Evolutionary conservation across 139 green algal genomes (phyloP).

Genomic region (Coccomyxa sp.): DNA sequence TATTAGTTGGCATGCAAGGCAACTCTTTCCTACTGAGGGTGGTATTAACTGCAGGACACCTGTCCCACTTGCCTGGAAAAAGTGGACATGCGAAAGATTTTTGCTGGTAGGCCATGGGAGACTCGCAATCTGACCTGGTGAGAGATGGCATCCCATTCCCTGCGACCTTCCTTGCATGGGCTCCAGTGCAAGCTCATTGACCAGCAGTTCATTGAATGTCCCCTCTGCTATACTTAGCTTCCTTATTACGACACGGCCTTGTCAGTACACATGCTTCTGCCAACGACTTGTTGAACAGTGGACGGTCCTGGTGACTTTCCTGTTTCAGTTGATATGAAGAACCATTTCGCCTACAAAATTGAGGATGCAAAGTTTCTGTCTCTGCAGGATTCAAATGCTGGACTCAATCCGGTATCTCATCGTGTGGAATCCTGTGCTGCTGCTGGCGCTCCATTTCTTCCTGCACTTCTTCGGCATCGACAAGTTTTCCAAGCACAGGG

Average conservation of each 20-base stretch:
- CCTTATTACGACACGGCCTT: neutral
- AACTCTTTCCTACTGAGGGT: no score
- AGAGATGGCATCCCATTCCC: neutral
- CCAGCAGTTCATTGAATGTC: neutral
- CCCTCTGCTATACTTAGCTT: neutral
- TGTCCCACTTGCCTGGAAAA: constrained; percentile 76
- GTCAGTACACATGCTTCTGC: neutral
- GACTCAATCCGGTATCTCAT: constrained; percentile 71
- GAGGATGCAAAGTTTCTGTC: neutral
- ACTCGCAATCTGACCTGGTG: constrained; percentile 65
- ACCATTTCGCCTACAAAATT: neutral
- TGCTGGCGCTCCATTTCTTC: constrained; percentile 46
- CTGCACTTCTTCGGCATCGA: constrained; percentile 41
- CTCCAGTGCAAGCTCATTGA: neutral
- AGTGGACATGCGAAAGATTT: constrained; percentile 62
- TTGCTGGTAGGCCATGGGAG: constrained; percentile 63
- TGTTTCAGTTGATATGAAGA: neutral
- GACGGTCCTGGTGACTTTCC: neutral
- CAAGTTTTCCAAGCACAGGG: constrained; percentile 2
- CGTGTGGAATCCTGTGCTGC: constrained; percentile 68
- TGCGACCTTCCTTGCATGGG: neutral
- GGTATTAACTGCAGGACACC: constrained; percentile 25
- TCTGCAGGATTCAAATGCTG: constrained; percentile 70
- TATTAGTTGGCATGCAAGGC: no score
- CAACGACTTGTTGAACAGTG: neutral